Evolutionary conservation across 176 grass and related monocot genomes (phyloP).

Genomic region (Aegilops umbellulata): DNA sequence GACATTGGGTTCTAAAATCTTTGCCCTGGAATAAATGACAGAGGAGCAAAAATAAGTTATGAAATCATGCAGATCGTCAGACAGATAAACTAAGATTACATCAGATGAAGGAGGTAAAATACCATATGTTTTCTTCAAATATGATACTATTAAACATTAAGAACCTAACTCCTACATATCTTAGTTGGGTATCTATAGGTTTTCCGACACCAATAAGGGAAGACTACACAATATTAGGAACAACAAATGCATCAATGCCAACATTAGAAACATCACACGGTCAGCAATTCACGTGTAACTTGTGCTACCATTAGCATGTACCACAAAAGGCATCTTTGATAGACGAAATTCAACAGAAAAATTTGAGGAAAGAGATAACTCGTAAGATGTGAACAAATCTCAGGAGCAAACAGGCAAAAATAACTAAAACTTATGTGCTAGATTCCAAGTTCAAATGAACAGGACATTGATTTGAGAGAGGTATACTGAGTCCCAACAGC

Average conservation of each 20-base stretch:
- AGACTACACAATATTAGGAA: slow-evolving; percentile 1
- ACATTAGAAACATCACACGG: neutral
- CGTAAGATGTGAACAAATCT: neutral
- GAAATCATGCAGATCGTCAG: neutral
- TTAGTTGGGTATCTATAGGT: neutral
- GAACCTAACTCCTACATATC: neutral
- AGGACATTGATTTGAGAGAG: neutral
- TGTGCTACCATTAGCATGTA: slow-evolving; percentile 6
- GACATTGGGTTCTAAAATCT: slow-evolving; percentile 64
- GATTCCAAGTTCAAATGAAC: neutral
- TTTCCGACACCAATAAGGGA: neutral
- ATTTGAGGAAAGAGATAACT: neutral
- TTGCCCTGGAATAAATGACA: slow-evolving; percentile 50
- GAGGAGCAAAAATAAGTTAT: slow-evolving; percentile 23
- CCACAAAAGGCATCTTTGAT: neutral
- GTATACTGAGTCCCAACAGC: neutral
- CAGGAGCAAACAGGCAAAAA: neutral
- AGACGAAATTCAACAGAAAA: slow-evolving; percentile 1
- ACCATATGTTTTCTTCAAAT: neutral
- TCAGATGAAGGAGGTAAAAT: neutral
- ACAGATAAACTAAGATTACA: neutral
- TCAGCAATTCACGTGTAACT: neutral
- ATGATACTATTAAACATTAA: neutral
- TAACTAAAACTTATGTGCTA: neutral
- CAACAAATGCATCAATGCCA: neutral